Conservation (phyloP, 2,329 filamentous ascomycete genomes). For the Colletotrichum sp. region DNA sequence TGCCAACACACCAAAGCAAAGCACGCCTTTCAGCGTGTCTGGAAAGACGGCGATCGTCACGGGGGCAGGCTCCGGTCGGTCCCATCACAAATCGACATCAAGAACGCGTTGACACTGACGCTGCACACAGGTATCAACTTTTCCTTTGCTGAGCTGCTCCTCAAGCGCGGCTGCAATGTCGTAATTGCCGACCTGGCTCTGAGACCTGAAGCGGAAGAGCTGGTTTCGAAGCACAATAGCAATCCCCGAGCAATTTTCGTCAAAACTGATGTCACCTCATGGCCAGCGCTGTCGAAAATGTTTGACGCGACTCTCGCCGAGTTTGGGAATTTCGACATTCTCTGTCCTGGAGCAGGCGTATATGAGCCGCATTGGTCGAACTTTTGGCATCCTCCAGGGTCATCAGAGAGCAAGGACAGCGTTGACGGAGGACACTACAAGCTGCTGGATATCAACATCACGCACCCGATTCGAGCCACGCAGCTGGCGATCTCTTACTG, state of each 20-base stretch:
- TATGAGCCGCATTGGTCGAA: constrained; percentile 49
- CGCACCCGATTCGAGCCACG: constrained; percentile 43
- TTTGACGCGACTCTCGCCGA: constrained; percentile 36
- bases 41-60: constrained; percentile 34
- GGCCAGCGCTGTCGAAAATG: constrained; percentile 39
- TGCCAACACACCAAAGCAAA: not conserved
- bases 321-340: constrained; percentile 44
- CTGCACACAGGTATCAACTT: constrained; percentile 43
- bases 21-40: constrained; percentile 26
- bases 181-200: constrained; percentile 48
- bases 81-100: not conserved
- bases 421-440: constrained; percentile 34
- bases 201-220: constrained; percentile 42
- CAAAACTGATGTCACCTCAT: constrained; percentile 48
- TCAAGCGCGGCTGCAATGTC: constrained; percentile 47
- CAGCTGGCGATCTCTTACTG: constrained; percentile 45
- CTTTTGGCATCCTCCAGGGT: constrained; percentile 47
- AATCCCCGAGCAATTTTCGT: constrained; percentile 42
- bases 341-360: constrained; percentile 51
- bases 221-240: constrained; percentile 31
- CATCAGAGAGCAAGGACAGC: constrained; percentile 33
- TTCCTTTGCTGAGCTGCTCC: constrained; percentile 46
- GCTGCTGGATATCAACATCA: constrained; percentile 44
- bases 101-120: not conserved
- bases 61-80: constrained; percentile 30